Conservation (phyloP, 371 early-diverging fungal species). For the Mortierella sp. region DNA sequence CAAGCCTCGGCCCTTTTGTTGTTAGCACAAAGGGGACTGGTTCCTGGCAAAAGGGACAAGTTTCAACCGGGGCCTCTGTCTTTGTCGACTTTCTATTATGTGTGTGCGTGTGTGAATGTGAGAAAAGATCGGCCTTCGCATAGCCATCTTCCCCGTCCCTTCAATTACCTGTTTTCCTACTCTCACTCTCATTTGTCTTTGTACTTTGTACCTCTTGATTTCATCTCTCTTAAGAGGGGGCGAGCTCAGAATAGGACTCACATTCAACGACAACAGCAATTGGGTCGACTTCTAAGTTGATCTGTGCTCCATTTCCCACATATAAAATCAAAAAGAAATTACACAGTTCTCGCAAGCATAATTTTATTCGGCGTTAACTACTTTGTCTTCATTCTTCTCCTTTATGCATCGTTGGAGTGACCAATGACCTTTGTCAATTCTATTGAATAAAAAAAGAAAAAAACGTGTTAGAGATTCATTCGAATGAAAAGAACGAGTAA, state of each 20-base stretch:
- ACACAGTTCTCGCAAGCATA: slow-evolving; percentile 5
- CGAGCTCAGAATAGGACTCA: neutral
- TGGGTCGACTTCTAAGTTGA: neutral
- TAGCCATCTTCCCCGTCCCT: neutral
- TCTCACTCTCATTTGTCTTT: no score
- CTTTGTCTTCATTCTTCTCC: slow-evolving; percentile 11
- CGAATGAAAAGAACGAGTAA: neutral
- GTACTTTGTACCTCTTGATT: no score
- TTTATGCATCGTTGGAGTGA: slow-evolving; percentile 71
- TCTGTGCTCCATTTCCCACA: neutral
- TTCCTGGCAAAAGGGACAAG: slow-evolving; percentile 27
- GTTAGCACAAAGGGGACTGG: slow-evolving; percentile 1
- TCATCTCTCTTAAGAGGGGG: no score
- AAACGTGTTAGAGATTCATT: neutral
- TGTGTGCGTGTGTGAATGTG: no score
- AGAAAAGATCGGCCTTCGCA: neutral
- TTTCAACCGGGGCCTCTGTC: slow-evolving; percentile 17
- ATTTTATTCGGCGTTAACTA: slow-evolving; percentile 17
- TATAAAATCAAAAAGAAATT: neutral
- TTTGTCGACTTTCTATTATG: neutral
- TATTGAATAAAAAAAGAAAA: slow-evolving; percentile 3
- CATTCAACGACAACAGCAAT: neutral
- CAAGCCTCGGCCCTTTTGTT: slow-evolving; percentile 1
- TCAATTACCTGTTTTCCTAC: neutral
- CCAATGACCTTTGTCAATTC: slow-evolving; percentile 78